These are phyloP conservation scores for Cercospora sesami DNA, from an alignment of 2,329 filamentous ascomycete species.

Conservation along the genomic window DNA sequence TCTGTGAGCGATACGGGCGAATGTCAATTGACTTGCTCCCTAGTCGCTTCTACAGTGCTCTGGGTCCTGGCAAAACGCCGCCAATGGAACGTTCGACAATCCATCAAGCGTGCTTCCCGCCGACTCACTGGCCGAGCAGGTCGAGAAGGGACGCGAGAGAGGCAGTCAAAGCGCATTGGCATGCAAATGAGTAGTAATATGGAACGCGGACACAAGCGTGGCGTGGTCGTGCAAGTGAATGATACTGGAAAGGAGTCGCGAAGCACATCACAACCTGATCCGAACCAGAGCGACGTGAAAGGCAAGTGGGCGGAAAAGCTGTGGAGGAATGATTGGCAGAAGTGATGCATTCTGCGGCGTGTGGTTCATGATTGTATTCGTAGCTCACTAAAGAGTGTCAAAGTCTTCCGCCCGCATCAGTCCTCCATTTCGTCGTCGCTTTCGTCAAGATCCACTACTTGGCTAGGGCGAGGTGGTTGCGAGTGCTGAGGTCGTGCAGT, in stretches of 20 bases:
- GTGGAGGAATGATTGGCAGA: slow-evolving; percentile 35
- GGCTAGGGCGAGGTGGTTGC: slow-evolving; percentile 17
- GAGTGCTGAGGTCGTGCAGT: background rate
- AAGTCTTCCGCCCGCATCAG: background rate
- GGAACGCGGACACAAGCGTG: slow-evolving; percentile 31
- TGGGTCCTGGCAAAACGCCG: slow-evolving; percentile 82
- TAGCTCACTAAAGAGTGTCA: background rate
- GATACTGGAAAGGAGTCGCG: slow-evolving; percentile 33
- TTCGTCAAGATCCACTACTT: slow-evolving; percentile 26
- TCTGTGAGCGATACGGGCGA: too few species aligned
- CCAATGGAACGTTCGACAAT: slow-evolving; percentile 77
- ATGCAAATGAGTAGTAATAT: slow-evolving; percentile 26
- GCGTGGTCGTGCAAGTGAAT: slow-evolving; percentile 30
- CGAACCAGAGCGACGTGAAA: slow-evolving; percentile 13
- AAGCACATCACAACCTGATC: slow-evolving; percentile 15
- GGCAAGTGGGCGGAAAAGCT: slow-evolving; percentile 27
- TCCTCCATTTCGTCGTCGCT: slow-evolving; percentile 26
- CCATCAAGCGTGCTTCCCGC: slow-evolving; percentile 63
- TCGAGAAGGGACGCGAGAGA: slow-evolving; percentile 12
- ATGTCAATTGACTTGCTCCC: slow-evolving; percentile 33
- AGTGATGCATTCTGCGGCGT: slow-evolving; percentile 3
- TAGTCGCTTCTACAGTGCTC: slow-evolving; percentile 65
- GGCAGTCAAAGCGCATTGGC: slow-evolving; percentile 28
- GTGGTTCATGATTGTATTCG: background rate
- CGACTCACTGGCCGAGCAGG: slow-evolving; percentile 46